Evolutionary conservation across 75 land plant genomes (phyloP).

Genomic region (Cupressus sempervirens): DNA sequence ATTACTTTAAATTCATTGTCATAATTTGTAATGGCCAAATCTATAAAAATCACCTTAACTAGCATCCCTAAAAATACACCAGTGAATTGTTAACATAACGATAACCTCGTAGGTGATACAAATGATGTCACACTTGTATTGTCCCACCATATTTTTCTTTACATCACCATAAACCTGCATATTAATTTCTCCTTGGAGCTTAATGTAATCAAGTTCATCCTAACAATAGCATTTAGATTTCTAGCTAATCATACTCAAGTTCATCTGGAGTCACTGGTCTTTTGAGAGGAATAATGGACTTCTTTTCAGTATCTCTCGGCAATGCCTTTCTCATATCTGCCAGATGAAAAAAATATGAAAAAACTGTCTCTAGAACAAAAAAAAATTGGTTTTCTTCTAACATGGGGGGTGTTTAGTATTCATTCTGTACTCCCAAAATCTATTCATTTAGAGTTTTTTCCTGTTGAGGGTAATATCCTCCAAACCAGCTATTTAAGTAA

Average conservation of each 20-base stretch:
- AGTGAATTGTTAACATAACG: background rate
- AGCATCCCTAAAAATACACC: background rate
- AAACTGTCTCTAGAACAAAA: background rate
- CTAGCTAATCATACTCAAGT: conserved; percentile 76
- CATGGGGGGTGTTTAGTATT: background rate
- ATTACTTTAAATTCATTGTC: background rate
- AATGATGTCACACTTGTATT: background rate
- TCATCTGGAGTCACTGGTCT: conserved; percentile 88
- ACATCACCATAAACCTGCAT: background rate
- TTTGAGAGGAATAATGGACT: conserved; percentile 82
- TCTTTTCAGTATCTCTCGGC: conserved; percentile 88
- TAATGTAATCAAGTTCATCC: background rate
- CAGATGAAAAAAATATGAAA: conserved; percentile 5
- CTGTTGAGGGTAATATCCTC: background rate
- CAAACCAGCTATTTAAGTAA: background rate
- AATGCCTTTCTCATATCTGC: conserved; percentile 99
- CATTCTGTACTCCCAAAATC: background rate
- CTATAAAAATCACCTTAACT: background rate
- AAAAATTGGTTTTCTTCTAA: background rate
- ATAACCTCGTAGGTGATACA: background rate
- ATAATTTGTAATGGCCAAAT: background rate
- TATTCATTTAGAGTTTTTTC: background rate
- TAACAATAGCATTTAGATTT: background rate
- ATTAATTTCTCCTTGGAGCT: background rate
- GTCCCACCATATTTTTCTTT: background rate